These are phyloP conservation scores for Tetrahymena thermophila DNA, from an alignment of 73 alveolate genomes.

Conservation along the genomic window DNA sequence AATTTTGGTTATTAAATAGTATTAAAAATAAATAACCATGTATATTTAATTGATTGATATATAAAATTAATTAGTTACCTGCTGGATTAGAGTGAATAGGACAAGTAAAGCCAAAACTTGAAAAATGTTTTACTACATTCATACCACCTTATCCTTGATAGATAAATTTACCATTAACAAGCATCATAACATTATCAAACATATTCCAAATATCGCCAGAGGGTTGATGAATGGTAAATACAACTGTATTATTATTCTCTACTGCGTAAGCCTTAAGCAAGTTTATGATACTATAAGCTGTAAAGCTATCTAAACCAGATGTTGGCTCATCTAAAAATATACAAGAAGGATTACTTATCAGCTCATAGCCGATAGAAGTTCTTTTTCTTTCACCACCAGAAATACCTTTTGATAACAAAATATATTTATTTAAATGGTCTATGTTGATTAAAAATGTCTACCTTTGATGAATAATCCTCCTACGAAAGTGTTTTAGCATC, in stretches of 20 bases:
- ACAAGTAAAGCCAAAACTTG: conserved; percentile 54
- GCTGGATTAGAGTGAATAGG: conserved; percentile 68
- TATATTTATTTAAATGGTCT: no score
- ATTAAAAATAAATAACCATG: neutral
- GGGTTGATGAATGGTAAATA: conserved; percentile 43
- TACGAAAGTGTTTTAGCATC: conserved; percentile 36
- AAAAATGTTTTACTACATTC: conserved; percentile 47
- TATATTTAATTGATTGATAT: neutral
- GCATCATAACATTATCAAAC: conserved; percentile 32
- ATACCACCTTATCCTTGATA: conserved; percentile 27
- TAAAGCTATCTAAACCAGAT: conserved; percentile 57
- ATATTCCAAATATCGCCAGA: conserved; percentile 19
- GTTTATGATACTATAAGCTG: conserved; percentile 54
- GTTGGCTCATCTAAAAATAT: conserved; percentile 44
- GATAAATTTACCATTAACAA: conserved; percentile 27
- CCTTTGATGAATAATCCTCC: neutral
- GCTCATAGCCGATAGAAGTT: conserved; percentile 47
- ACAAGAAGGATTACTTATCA: conserved; percentile 32
- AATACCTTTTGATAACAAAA: neutral
- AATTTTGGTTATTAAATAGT: neutral
- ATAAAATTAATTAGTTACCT: neutral
- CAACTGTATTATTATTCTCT: conserved; percentile 25
- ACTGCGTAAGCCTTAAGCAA: neutral
- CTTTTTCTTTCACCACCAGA: conserved; percentile 53
- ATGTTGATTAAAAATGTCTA: neutral